These are phyloP conservation scores for Ogataea philodendri DNA, from an alignment of 805 yeast species.

Conservation along the genomic window DNA sequence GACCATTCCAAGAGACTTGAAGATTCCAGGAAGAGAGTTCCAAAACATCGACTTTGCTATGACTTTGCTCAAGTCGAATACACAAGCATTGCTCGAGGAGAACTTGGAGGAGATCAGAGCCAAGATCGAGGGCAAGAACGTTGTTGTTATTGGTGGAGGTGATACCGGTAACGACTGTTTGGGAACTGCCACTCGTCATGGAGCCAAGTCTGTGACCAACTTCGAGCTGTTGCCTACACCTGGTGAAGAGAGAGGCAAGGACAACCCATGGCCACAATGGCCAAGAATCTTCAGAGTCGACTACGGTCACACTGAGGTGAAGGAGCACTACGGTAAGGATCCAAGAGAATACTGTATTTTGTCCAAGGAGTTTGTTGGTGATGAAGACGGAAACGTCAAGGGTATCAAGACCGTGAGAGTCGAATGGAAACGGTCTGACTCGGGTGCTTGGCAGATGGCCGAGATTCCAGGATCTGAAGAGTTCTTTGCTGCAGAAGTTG, in stretches of 20 bases:
- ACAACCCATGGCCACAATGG: slow-evolving; percentile 99
- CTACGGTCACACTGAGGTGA: slow-evolving; percentile 95
- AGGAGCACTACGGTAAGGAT: slow-evolving; percentile 92
- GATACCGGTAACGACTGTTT: slow-evolving; percentile 99
- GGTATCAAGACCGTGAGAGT: slow-evolving; percentile 96
- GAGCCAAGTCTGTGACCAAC: slow-evolving; percentile 90
- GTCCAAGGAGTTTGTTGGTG: slow-evolving; percentile 93
- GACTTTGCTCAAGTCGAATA: slow-evolving; percentile 85
- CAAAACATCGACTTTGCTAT: slow-evolving; percentile 92
- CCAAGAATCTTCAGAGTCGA: slow-evolving; percentile 97
- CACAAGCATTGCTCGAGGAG: slow-evolving; percentile 82
- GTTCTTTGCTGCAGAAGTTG: slow-evolving; percentile 91
- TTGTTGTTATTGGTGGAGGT: slow-evolving; percentile 98
- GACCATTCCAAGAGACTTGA: slow-evolving; percentile 92
- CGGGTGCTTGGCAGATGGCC: slow-evolving; percentile 99
- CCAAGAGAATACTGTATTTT: slow-evolving; percentile 96
- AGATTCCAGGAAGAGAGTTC: slow-evolving; percentile 89
- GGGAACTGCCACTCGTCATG: slow-evolving; percentile 96
- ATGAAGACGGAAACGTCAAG: slow-evolving; percentile 90
- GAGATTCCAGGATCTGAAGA: slow-evolving; percentile 96
- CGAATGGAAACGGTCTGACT: slow-evolving; percentile 94
- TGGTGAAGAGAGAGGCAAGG: slow-evolving; percentile 78
- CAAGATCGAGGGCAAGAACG: slow-evolving; percentile 78
- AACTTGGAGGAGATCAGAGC: slow-evolving; percentile 73
- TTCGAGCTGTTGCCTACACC: slow-evolving; percentile 95